Evolutionary conservation across 23 red algal species (phyloP).

Genomic region (Agarophyton chilense): DNA sequence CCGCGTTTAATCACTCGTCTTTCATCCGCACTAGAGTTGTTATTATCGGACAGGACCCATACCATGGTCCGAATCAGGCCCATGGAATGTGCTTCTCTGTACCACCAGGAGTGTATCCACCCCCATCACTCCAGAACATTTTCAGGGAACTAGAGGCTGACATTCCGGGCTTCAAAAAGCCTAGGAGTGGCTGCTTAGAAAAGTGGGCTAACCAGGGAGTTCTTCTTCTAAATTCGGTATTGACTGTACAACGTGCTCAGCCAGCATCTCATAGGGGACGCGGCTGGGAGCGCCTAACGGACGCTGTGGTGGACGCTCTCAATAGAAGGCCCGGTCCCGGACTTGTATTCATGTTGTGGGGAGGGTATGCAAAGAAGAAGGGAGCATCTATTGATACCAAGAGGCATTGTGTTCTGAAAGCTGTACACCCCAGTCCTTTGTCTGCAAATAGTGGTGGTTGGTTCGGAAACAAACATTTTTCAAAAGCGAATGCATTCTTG

Average conservation of each 20-base stretch:
- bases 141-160: constrained; percentile 85
- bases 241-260: constrained; percentile 87
- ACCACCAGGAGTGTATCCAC: constrained; percentile 69
- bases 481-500: constrained; percentile 84
- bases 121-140: constrained; percentile 92
- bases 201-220: constrained; percentile 97
- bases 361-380: constrained; percentile 95
- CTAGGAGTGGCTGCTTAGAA: constrained; percentile 77
- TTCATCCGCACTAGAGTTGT: constrained; percentile 85
- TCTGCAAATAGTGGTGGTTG: constrained; percentile 90
- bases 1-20: constrained; percentile 79
- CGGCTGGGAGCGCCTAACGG: constrained; percentile 96
- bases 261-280: constrained; percentile 74
- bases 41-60: constrained; percentile 98
- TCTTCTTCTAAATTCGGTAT: constrained; percentile 93
- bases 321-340: constrained; percentile 56
- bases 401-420: constrained; percentile 75
- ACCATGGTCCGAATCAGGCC: constrained; percentile 91
- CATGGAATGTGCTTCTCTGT: constrained; percentile 97
- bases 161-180: constrained; percentile 69
- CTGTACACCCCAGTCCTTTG: constrained; percentile 92
- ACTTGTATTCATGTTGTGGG: constrained; percentile 98
- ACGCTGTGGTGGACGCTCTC: constrained; percentile 87
- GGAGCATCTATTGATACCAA: constrained; percentile 67
- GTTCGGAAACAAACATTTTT: constrained; percentile 99